These are phyloP conservation scores for Dendrobium officinale DNA, from an alignment of 106 monocot genomes.

Conservation along the genomic window DNA sequence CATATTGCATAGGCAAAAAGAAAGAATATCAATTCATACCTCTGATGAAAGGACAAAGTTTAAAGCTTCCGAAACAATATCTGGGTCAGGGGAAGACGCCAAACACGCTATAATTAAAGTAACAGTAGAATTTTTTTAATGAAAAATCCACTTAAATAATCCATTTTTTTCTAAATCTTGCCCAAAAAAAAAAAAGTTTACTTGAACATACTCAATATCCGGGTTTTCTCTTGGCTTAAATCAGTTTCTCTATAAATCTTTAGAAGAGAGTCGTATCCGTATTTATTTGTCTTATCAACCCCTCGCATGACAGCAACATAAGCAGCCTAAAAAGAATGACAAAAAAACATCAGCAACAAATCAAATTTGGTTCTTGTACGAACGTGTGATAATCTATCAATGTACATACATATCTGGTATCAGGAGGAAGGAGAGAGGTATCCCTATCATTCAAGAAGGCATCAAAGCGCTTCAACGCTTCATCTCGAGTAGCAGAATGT, in stretches of 20 bases:
- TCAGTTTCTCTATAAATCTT: conserved; percentile 69
- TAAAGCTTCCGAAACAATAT: conserved; percentile 63
- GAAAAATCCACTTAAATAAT: background rate
- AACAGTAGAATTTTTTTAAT: background rate
- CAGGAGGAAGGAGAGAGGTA: conserved; percentile 71
- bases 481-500: conserved; percentile 56
- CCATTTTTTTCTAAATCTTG: background rate
- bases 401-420: conserved; percentile 61
- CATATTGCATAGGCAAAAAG: background rate
- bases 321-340: conserved; percentile 55
- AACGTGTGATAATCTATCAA: background rate
- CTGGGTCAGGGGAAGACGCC: conserved; percentile 53
- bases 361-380: background rate
- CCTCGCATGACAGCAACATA: conserved; percentile 73
- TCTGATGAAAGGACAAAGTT: conserved; percentile 68
- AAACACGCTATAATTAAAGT: conserved; percentile 43
- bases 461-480: conserved; percentile 60
- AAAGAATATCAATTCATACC: conserved; percentile 24
- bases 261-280: conserved; percentile 71
- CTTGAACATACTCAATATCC: conserved; percentile 53
- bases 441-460: conserved; percentile 62
- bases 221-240: conserved; percentile 73
- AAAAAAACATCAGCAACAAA: conserved; percentile 1
- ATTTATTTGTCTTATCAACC: conserved; percentile 43
- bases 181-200: background rate